These are phyloP conservation scores for Phoenix roebelenii DNA, from an alignment of 176 grass and related monocot genomes.

Conservation along the genomic window DNA sequence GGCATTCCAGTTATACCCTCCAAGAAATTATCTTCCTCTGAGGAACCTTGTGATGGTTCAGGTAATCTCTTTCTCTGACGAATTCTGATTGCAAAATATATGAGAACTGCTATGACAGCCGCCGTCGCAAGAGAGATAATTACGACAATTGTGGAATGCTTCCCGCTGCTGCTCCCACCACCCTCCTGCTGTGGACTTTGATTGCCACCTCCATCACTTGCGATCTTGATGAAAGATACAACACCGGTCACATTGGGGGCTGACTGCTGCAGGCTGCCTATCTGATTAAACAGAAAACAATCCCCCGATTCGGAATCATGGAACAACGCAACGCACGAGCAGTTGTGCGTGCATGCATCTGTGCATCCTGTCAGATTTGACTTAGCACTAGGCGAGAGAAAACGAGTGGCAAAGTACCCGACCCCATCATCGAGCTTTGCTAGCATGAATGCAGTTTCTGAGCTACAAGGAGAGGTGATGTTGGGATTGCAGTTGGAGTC, in stretches of 20 bases:
- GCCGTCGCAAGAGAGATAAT: constrained; percentile 43
- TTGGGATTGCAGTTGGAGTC: constrained; percentile 44
- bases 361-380: constrained; percentile 63
- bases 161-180: constrained; percentile 7
- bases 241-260: constrained; percentile 12
- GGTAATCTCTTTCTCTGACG: constrained; percentile 40
- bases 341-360: constrained; percentile 55
- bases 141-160: constrained; percentile 34
- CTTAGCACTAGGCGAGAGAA: constrained; percentile 30
- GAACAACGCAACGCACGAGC: constrained; percentile 69
- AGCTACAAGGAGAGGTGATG: constrained; percentile 46
- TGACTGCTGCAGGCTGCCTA: constrained; percentile 62
- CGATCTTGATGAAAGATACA: constrained; percentile 61
- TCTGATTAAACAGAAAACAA: constrained; percentile 76
- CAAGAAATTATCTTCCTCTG: constrained; percentile 73
- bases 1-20: constrained; percentile 68
- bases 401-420: constrained; percentile 64
- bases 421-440: constrained; percentile 47
- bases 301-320: constrained; percentile 34
- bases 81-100: constrained; percentile 52
- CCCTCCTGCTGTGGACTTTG: constrained; percentile 22
- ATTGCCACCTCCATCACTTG: constrained; percentile 5
- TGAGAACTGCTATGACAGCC: constrained; percentile 40
- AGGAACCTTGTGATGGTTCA: constrained; percentile 46
- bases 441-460: constrained; percentile 31